Evolutionary conservation across 306 rosid species (phyloP), one percentile per base, ranked within the genome.

Genomic region (Rosa persica): DNA sequence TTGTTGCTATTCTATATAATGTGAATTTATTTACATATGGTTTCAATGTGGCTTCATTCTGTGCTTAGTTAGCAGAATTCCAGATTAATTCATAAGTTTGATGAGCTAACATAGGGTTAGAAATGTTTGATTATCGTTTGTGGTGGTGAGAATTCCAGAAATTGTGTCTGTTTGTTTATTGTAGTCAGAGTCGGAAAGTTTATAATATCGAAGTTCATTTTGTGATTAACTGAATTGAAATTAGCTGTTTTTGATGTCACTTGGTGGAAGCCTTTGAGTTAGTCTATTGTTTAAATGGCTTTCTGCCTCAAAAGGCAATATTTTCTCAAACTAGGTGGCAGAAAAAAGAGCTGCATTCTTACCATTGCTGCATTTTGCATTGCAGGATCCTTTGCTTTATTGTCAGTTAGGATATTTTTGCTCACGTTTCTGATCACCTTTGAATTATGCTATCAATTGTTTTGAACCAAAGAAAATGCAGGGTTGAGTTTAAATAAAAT

Each of bases 91-190:
- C 60, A 12, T 77, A 22, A 74, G 66, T 77, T 38, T 65, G 42
- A 78, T 67, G 46, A 68, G 79, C 69, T 25, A 36, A 54, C 2
- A 30, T 73, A 16, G 36, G 34, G 46, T 49, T 49, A 52, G 44
- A 66, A 42, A 39, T 73, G 46, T 79, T 75, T 57, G 48, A 54
- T 75, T 12, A 20, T 48, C 46, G 61, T 79, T 62, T 78, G 11
- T 40, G 75, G 48, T n/a, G 17, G 52, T 43, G 20, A 43, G 58
- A 36, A 22, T 81, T 61, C 65, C 6, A 9, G 74, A 55, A 44
- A 34, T n/a, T 27, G 42, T 77, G 16, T 23, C 6, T 38, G 0
- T 11, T 10, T 68, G 7, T 75, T 43, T 60, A 19, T 61, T 4
- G 22, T 74, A 36, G 19, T 60, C 39, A 46, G 46, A 46, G 42